Evolutionary conservation across 345 rosid species (phyloP).

Genomic region (Rhodamnia rubescens): DNA sequence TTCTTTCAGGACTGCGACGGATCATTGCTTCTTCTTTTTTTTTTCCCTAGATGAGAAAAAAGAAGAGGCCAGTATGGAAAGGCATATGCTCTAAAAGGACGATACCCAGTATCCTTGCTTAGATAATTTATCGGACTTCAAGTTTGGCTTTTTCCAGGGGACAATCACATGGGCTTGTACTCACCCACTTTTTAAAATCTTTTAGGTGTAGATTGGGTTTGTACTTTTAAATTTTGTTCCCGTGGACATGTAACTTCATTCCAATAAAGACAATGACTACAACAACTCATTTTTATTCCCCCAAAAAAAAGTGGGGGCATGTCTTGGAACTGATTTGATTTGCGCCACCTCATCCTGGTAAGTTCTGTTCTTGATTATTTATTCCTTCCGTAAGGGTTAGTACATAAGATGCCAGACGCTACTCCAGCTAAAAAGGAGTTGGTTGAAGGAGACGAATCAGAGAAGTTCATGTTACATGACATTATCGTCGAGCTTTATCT

Average conservation of each 20-base stretch:
- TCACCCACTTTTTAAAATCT: not conserved
- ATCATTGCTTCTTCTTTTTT: not conserved
- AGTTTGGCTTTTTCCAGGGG: constrained; percentile 11
- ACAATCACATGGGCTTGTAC: constrained; percentile 30
- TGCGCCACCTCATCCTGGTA: not conserved
- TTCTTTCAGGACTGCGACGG: constrained; percentile 10
- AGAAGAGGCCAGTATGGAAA: constrained; percentile 18
- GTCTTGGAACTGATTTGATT: not conserved
- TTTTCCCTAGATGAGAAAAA: constrained; percentile 3
- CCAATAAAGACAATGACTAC: not conserved
- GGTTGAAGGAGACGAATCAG: not conserved
- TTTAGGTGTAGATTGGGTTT: not conserved
- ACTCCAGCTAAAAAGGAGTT: not conserved
- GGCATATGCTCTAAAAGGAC: constrained; percentile 6
- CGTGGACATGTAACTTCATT: not conserved
- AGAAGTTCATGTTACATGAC: not conserved
- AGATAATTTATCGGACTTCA: not conserved
- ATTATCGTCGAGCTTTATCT: not conserved
- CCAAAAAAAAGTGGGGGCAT: not conserved
- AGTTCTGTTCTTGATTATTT: not conserved
- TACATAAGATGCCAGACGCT: not conserved
- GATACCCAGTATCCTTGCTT: not conserved
- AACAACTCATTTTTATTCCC: not conserved
- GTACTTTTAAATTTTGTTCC: not conserved
- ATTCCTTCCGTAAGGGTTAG: not conserved